A percentile compares a stretch with the other conserved stretches of the same genome.
These are phyloP conservation scores for Hordeum marinum DNA, from an alignment of 176 grass and related monocot species.

Conservation along the genomic window DNA sequence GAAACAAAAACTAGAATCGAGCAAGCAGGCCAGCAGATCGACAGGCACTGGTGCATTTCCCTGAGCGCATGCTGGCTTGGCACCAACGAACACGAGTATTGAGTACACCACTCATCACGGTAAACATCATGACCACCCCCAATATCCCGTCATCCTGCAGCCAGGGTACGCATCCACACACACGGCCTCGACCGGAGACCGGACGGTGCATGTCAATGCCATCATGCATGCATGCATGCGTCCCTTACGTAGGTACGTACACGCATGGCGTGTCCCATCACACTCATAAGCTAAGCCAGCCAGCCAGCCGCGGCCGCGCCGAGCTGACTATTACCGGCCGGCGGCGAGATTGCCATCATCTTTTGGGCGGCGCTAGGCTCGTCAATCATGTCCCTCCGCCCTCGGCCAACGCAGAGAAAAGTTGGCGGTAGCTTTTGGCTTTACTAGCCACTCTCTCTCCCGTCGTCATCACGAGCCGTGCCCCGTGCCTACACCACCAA, in stretches of 20 bases:
- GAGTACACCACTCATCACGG: background rate
- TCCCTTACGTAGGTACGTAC: constrained; percentile 7
- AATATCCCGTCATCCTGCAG: background rate
- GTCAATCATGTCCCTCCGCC: background rate
- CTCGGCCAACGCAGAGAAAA: background rate
- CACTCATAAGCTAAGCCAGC: background rate
- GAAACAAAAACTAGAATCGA: too few species aligned
- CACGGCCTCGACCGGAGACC: too few species aligned
- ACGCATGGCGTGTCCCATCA: constrained; percentile 26
- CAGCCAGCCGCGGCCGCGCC: background rate
- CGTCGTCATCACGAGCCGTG: constrained; percentile 19
- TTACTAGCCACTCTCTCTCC: background rate
- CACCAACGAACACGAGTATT: too few species aligned
- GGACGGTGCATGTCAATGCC: background rate
- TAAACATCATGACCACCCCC: background rate
- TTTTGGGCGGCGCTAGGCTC: background rate
- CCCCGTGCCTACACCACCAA: background rate
- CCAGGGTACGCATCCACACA: background rate
- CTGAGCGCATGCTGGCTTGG: background rate
- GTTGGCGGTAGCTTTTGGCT: background rate
- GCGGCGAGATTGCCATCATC: background rate
- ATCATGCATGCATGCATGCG: background rate
- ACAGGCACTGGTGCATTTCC: too few species aligned
- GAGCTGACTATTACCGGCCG: background rate
- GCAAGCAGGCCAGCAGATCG: too few species aligned